Conservation (phyloP, 2,329 filamentous ascomycete genomes). For the Phyllosticta capitalensis region DNA sequence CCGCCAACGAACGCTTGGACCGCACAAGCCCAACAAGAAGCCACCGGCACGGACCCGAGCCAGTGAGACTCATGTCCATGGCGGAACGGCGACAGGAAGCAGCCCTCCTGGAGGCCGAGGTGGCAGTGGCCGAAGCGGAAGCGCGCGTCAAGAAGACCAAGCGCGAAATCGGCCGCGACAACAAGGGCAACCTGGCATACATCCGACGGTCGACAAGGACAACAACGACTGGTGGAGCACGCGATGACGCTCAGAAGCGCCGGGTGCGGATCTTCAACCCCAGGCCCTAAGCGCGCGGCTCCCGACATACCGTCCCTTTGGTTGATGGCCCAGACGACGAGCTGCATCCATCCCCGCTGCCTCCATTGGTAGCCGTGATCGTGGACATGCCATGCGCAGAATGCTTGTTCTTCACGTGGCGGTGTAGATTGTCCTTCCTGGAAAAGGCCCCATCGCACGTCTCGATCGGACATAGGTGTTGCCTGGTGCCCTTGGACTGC, state of each 20-base stretch:
- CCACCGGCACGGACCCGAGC: background rate
- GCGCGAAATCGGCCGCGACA: background rate
- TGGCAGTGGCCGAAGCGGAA: background rate
- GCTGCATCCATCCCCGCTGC: no score
- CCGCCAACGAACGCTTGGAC: background rate
- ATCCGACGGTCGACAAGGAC: background rate
- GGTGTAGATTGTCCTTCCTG: constrained; percentile 1
- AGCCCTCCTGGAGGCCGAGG: background rate
- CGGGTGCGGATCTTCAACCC: background rate
- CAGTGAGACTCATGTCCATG: background rate
- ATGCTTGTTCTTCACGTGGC: constrained; percentile 3
- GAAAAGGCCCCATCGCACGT: background rate
- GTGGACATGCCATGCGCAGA: background rate
- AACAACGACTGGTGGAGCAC: background rate
- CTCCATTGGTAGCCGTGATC: no score
- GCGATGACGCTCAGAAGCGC: background rate
- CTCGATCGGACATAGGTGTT: background rate
- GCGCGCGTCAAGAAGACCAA: background rate
- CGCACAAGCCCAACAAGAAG: background rate
- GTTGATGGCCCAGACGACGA: no score
- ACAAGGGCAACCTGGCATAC: background rate
- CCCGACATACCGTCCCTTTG: no score
- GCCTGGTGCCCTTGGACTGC: background rate
- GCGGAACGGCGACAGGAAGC: no score
- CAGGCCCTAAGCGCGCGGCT: background rate